phyloP scores from a whole-genome alignment of 1,284 basidiomycete species.

The Ganoderma meredithae region DNA sequence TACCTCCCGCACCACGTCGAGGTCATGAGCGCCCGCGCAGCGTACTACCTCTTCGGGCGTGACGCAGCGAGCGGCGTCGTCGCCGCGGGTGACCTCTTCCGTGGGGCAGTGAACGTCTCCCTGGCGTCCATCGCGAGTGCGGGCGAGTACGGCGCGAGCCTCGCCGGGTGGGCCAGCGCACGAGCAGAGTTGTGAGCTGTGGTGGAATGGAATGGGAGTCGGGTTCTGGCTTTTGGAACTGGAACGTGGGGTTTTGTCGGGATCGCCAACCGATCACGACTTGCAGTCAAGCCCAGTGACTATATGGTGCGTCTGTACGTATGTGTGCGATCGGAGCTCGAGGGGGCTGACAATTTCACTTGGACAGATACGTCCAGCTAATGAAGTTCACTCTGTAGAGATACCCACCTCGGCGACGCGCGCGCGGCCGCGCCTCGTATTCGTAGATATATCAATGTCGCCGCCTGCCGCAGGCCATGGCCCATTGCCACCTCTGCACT shows the following conservation, averaged over 20 bases:
- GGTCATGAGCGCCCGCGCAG: constrained; percentile 42
- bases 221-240: too few species aligned
- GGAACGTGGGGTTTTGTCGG: neutral
- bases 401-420: constrained; percentile 12
- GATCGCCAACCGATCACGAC: neutral
- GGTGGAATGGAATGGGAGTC: neutral
- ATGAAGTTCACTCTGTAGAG: constrained; percentile 4
- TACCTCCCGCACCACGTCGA: constrained; percentile 49
- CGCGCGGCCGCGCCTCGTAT: neutral
- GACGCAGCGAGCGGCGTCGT: constrained; percentile 27
- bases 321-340: too few species aligned
- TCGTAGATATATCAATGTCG: neutral
- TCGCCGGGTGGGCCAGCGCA: constrained; percentile 1
- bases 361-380: constrained; percentile 14
- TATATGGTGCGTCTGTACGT: constrained; percentile 8
- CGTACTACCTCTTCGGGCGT: constrained; percentile 48
- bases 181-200: constrained; percentile 19
- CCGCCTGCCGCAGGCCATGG: neutral
- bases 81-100: constrained; percentile 22
- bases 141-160: constrained; percentile 17
- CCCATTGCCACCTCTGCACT: neutral
- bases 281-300: neutral
- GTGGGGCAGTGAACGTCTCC: constrained; percentile 26
- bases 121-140: constrained; percentile 27
- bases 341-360: neutral